Evolutionary conservation across 352 stramenopile genomes (phyloP).

Genomic region (Phytophthora tubulina): DNA sequence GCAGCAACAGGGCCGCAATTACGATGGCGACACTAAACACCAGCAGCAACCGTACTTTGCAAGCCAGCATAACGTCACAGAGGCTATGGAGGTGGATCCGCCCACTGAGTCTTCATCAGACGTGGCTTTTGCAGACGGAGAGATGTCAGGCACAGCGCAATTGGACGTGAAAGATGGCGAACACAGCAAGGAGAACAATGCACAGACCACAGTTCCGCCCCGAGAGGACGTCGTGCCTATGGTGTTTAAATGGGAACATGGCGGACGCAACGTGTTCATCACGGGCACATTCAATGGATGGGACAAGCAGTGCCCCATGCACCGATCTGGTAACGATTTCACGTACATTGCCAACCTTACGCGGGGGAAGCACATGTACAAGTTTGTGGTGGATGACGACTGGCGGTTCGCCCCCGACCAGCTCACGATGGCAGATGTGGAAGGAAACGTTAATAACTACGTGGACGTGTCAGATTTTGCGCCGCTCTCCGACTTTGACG

Average conservation of each 20-base stretch:
- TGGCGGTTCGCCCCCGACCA: conserved; percentile 96
- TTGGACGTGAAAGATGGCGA: conserved; percentile 42
- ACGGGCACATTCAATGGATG: conserved; percentile 99
- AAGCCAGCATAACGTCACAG: conserved; percentile 34
- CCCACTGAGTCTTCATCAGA: conserved; percentile 46
- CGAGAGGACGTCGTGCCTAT: conserved; percentile 84
- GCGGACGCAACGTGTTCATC: conserved; percentile 97
- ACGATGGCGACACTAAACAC: conserved; percentile 27
- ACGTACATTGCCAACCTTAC: conserved; percentile 99
- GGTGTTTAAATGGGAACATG: conserved; percentile 99
- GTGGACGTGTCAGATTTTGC: conserved; percentile 99
- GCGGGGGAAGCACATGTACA: conserved; percentile 98
- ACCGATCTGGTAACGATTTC: conserved; percentile 99
- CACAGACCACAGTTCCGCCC: conserved; percentile 23
- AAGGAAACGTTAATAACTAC: conserved; percentile 99
- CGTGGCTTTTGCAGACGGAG: conserved; percentile 48
- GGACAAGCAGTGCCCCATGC: conserved; percentile 99
- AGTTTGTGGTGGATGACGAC: conserved; percentile 99
- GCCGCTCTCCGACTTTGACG: conserved; percentile 78
- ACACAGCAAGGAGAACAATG: conserved; percentile 43
- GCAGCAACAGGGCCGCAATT: conserved; percentile 12
- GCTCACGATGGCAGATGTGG: conserved; percentile 98
- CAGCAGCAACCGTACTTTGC: conserved; percentile 34
- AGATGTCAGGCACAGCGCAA: conserved; percentile 19
- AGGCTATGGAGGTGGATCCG: conserved; percentile 80